Conservation (phyloP, 768 basidiomycete genomes). For the Psilocybe subaeruginosa region DNA sequence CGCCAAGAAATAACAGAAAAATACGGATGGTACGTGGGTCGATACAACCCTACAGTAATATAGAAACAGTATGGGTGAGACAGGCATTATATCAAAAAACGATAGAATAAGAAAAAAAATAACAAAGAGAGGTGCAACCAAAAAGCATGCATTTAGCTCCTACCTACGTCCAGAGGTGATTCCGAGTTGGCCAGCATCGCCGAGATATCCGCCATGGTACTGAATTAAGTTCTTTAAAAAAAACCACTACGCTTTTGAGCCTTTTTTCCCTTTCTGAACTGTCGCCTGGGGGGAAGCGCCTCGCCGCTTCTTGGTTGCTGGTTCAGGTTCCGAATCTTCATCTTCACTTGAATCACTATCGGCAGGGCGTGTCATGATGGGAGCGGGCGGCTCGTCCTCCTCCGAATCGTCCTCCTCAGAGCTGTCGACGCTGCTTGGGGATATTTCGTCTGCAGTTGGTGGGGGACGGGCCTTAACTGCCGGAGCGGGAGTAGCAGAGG, state of each 20-base stretch:
- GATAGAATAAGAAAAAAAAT: slow-evolving; percentile 26
- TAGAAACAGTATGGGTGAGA: slow-evolving; percentile 27
- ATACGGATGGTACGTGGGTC: slow-evolving; percentile 15
- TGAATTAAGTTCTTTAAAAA: background rate
- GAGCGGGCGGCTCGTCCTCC: slow-evolving; percentile 35
- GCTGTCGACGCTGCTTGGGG: slow-evolving; percentile 29
- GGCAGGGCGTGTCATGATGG: slow-evolving; percentile 19
- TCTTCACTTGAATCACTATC: slow-evolving; percentile 34
- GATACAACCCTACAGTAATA: slow-evolving; percentile 24
- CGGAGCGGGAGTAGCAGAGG: slow-evolving; percentile 22
- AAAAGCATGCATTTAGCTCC: slow-evolving; percentile 5
- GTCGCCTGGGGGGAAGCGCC: slow-evolving; percentile 25
- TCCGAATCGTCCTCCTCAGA: slow-evolving; percentile 40
- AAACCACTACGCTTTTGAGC: slow-evolving; percentile 25
- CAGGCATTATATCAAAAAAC: slow-evolving; percentile 23
- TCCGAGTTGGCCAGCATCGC: slow-evolving; percentile 3
- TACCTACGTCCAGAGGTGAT: slow-evolving; percentile 7
- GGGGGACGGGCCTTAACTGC: slow-evolving; percentile 27
- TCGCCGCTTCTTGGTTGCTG: slow-evolving; percentile 34
- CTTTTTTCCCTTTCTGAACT: slow-evolving; percentile 33
- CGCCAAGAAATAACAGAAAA: slow-evolving; percentile 19
- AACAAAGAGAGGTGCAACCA: slow-evolving; percentile 17
- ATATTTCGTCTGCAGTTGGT: slow-evolving; percentile 26
- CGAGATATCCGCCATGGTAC: background rate
- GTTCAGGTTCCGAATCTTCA: slow-evolving; percentile 24